phyloP scores from a whole-genome alignment of 495 filamentous ascomycete genomes.

The Aspergillus avenaceus region DNA sequence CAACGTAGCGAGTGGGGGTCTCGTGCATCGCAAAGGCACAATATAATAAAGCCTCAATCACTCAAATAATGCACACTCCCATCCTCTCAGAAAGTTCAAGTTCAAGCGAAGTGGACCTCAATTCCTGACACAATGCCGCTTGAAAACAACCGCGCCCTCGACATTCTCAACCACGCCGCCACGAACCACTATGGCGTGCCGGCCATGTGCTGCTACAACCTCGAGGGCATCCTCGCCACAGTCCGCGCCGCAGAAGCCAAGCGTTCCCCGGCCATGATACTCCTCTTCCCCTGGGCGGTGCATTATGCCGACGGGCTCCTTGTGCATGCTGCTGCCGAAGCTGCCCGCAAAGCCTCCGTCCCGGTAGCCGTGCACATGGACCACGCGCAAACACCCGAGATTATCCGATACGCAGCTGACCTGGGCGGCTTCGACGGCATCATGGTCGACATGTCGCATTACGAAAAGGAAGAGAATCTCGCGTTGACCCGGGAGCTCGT shows the following conservation, averaged over 20 bases:
- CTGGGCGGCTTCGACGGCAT: conserved; percentile 70
- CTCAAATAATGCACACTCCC: no score
- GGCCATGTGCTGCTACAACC: conserved; percentile 82
- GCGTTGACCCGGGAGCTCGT: conserved; percentile 65
- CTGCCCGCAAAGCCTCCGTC: conserved; percentile 59
- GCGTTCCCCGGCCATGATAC: conserved; percentile 71
- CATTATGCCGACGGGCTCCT: conserved; percentile 62
- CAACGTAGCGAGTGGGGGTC: neutral
- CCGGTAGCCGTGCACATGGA: conserved; percentile 74
- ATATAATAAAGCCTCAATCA: neutral
- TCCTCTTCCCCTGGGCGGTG: conserved; percentile 84
- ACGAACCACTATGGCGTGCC: conserved; percentile 65
- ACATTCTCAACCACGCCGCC: conserved; percentile 64
- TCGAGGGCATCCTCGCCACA: conserved; percentile 75
- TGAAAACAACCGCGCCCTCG: conserved; percentile 61
- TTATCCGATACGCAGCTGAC: conserved; percentile 63
- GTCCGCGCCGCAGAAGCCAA: conserved; percentile 74
- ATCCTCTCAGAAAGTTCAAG: no score
- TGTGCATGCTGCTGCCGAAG: conserved; percentile 61
- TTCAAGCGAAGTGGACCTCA: neutral
- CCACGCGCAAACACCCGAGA: conserved; percentile 70
- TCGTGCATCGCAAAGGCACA: neutral
- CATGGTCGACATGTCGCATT: conserved; percentile 81
- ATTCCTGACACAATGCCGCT: conserved; percentile 39
- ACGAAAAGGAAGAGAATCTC: conserved; percentile 79